Percentiles rank a stretch among this genome's conserved stretches.
Evolutionary conservation across 345 rosid species (phyloP).

Genomic region (Microcos paniculata): DNA sequence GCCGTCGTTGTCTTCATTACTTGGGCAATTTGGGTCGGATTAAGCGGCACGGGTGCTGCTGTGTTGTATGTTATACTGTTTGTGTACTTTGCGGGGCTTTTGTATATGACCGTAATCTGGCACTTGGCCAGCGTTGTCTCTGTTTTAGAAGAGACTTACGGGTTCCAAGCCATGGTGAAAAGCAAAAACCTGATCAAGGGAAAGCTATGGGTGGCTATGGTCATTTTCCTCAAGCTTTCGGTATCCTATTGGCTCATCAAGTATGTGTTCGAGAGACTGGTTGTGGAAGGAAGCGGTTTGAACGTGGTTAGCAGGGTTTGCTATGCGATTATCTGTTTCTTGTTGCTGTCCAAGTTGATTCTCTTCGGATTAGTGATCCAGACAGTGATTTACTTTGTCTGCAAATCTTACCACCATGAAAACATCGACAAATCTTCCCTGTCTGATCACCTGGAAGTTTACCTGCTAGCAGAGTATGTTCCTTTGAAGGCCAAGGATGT

Average conservation of each 20-base stretch:
- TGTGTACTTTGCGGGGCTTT: slow-evolving; percentile 26
- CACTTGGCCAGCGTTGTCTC: slow-evolving; percentile 50
- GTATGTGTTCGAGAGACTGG: slow-evolving; percentile 22
- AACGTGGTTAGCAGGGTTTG: slow-evolving; percentile 22
- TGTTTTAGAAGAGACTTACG: slow-evolving; percentile 49
- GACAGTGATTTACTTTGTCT: slow-evolving; percentile 53
- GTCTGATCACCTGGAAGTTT: slow-evolving; percentile 53
- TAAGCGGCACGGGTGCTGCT: neutral
- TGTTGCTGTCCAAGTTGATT: slow-evolving; percentile 32
- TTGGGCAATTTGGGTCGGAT: neutral
- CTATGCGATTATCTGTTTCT: slow-evolving; percentile 30
- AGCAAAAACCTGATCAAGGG: slow-evolving; percentile 42
- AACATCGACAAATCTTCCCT: slow-evolving; percentile 51
- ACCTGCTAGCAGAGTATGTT: slow-evolving; percentile 46
- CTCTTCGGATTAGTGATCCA: slow-evolving; percentile 41
- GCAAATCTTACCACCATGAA: slow-evolving; percentile 61
- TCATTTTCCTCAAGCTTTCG: slow-evolving; percentile 25
- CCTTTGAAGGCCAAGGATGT: slow-evolving; percentile 50
- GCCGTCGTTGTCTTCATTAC: neutral
- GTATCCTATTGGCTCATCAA: neutral
- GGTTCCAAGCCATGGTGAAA: slow-evolving; percentile 39
- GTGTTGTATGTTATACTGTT: neutral
- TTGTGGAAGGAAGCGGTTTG: slow-evolving; percentile 26
- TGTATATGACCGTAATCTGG: slow-evolving; percentile 44
- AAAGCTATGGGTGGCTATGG: slow-evolving; percentile 22